These are phyloP conservation scores for Puccinia horiana DNA, from an alignment of 1,284 basidiomycete species.

Conservation along the genomic window DNA sequence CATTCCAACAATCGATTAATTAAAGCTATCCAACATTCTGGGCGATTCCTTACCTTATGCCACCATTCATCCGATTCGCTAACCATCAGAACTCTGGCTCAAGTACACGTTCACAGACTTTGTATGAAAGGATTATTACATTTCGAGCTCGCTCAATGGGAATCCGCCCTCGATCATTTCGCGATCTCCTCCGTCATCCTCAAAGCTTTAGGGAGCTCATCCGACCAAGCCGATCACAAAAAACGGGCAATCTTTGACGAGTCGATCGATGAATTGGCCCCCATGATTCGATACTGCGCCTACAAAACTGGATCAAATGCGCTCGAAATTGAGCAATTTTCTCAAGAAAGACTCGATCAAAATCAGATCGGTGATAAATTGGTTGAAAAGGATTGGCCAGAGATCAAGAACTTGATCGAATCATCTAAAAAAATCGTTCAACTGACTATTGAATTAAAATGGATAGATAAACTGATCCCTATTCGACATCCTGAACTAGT, in stretches of 20 bases:
- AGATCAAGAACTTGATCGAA: slow-evolving; percentile 16
- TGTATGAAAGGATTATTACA: slow-evolving; percentile 28
- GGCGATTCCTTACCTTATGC: neutral
- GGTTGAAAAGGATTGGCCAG: slow-evolving; percentile 13
- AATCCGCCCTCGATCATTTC: slow-evolving; percentile 15
- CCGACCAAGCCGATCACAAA: slow-evolving; percentile 19
- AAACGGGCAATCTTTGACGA: slow-evolving; percentile 34
- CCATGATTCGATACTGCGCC: slow-evolving; percentile 35
- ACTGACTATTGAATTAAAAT: slow-evolving; percentile 14
- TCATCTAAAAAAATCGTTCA: neutral
- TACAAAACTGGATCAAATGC: slow-evolving; percentile 15
- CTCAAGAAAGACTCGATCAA: slow-evolving; percentile 11
- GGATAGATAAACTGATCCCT: slow-evolving; percentile 24
- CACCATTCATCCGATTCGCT: neutral
- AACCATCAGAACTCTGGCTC: slow-evolving; percentile 11
- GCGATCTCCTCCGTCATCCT: slow-evolving; percentile 6
- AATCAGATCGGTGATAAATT: slow-evolving; percentile 8
- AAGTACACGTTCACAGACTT: slow-evolving; percentile 28
- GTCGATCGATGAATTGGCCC: slow-evolving; percentile 19
- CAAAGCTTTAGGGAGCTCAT: neutral
- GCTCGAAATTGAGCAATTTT: slow-evolving; percentile 21
- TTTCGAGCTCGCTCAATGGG: slow-evolving; percentile 30
- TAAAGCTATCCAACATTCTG: slow-evolving; percentile 27
- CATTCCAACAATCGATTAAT: slow-evolving; percentile 27
- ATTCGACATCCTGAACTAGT: slow-evolving; percentile 26